These are phyloP conservation scores for Asterella californica DNA, from an alignment of 225 moss, liverwort and hornwort genomes.

Conservation along the genomic window DNA sequence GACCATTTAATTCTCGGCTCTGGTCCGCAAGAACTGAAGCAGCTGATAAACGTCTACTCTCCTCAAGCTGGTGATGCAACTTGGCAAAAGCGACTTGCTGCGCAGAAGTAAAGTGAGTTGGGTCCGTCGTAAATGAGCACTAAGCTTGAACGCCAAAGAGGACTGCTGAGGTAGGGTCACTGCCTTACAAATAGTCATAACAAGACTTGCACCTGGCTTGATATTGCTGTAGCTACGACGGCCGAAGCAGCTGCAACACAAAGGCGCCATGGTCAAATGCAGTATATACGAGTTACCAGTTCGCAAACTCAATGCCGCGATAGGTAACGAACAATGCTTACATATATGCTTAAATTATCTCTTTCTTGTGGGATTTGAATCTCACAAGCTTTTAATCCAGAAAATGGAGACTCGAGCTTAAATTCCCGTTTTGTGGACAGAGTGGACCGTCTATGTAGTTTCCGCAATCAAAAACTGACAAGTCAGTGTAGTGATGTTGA, in stretches of 20 bases:
- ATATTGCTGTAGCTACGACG: not conserved
- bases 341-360: not conserved
- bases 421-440: not conserved
- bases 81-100: not conserved
- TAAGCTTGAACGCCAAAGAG: too few relatives aligned
- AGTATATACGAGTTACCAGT: not conserved
- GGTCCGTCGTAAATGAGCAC: not conserved
- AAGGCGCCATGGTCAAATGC: not conserved
- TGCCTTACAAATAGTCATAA: too few relatives aligned
- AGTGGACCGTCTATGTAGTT: not conserved
- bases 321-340: not conserved
- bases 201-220: not conserved
- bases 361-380: not conserved
- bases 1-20: not conserved
- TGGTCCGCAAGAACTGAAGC: not conserved
- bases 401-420: not conserved
- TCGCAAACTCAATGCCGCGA: not conserved
- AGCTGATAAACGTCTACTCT: not conserved
- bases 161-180: too few relatives aligned
- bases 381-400: not conserved
- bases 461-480: not conserved
- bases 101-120: not conserved
- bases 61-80: not conserved
- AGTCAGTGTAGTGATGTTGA: not conserved
- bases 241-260: not conserved